Evolutionary conservation across 495 filamentous ascomycete species (phyloP).

Genomic region (Jackrogersella multiformis): DNA sequence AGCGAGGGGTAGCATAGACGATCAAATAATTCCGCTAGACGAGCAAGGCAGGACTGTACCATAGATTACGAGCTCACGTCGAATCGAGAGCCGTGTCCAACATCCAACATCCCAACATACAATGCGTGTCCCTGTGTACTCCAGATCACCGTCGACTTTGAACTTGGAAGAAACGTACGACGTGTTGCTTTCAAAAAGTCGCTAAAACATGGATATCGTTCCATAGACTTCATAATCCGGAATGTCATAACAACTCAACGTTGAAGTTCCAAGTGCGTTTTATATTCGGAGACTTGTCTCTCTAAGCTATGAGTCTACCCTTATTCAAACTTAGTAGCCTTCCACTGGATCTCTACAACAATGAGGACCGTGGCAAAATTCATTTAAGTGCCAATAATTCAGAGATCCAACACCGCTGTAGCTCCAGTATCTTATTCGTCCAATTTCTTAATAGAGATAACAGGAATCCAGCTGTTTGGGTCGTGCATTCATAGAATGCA

Average conservation of each 20-base stretch:
- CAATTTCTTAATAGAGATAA: not conserved
- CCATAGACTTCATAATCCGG: not conserved
- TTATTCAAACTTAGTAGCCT: not conserved
- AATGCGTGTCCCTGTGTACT: constrained; percentile 23
- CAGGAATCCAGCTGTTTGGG: too few species aligned
- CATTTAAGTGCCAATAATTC: too few species aligned
- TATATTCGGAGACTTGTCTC: not conserved
- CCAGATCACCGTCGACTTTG: not conserved
- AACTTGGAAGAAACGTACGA: not conserved
- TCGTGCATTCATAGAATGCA: too few species aligned
- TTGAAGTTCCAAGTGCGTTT: not conserved
- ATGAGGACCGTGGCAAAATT: too few species aligned
- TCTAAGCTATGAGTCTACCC: not conserved
- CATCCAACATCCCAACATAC: constrained; percentile 24
- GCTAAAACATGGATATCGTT: not conserved
- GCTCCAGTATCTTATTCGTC: not conserved
- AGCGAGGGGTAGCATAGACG: constrained; percentile 36
- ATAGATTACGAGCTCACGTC: constrained; percentile 42
- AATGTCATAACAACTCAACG: not conserved
- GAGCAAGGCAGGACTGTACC: constrained; percentile 42
- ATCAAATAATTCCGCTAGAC: constrained; percentile 33
- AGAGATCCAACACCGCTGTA: too few species aligned
- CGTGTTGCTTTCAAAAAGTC: not conserved
- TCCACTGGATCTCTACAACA: too few species aligned
- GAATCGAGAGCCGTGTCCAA: constrained; percentile 27